Evolutionary conservation across 1,284 basidiomycete genomes (phyloP), one percentile per base, ranked within the genome.

Genomic region (Leccinum solheimii): DNA sequence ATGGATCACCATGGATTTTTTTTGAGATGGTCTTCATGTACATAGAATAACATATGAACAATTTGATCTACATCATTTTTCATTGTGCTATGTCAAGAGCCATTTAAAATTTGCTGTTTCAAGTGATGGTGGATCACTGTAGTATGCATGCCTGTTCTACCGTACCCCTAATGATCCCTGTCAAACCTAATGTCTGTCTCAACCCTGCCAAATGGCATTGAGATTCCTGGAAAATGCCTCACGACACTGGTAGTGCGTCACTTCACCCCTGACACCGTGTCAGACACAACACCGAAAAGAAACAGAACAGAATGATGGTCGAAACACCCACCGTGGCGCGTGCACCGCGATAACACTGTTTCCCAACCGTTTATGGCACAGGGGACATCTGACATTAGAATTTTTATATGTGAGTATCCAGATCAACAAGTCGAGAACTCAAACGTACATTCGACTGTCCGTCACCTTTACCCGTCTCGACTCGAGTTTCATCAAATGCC

Each of bases 291-390:
- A 5, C 23, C 0, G 11, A 38, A 36, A 38, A 38, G 55, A 26
- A 16, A 8, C 30, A 32, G 11, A 40, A 55, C 4, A 34, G 9
- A 21, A 16, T 2, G 5, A n/a, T 7, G 19, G 19, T 10, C 4
- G 8, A 49, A 8, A 13, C 0, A 62, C 82, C 70, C 67, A 89
- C 89, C 85, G 82, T 64, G 95, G 95, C 16, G 89, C 81, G 79
- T 97, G 95, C 0, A 98, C 94, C 1, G 96, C 94, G 68, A 99
- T 95, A 43, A 97, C 95, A 63, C 93, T 96, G 67, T 90, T 91
- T 1, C 97, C 97, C 30, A 99, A 80, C 21, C 96, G 86, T 72
- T 98, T 36, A 36, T 36, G 36, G 0, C 36, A 36, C 36, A 36
- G 36, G 36, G 36, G 36, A 36, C 36, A 36, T 36, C 36, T 36